Base-by-base conservation (phyloP, 306 rosid genomes). In the Ormosia semicastrata region DNA sequence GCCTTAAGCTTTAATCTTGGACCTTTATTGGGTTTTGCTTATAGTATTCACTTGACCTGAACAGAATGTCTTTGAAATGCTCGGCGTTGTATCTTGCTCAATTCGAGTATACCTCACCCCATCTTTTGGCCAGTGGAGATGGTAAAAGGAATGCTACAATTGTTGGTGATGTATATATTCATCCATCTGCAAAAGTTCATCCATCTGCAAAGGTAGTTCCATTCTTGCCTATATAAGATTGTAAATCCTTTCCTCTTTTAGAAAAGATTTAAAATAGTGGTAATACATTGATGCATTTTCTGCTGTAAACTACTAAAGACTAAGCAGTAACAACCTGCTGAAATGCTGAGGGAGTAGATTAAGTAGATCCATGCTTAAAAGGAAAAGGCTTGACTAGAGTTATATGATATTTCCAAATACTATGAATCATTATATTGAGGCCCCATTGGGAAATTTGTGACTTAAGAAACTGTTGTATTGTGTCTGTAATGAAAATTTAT, bases 171-270 rank as follows among this genome's bases (percentile, higher is more conserved):
- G 99, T 89, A 24, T 95, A 87, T 80, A 71, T 95, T 80, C 99
- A 95, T 85, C 98, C 98, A 52, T 95, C 99, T 11, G 99, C 98
- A 3, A 95, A 93, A 93, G 90, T 95, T 60, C 97, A 95, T 81
- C 99, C 97, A 71, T 92, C 90, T 36, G 97, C 99, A 11, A 93
- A 95, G 96, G 99, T 95, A 84, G 44, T 77, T 71, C 78, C 63
- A 33, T 72, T 77, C 18, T 77, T 69, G 2, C 40, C 15, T 12
- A 9, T 49, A 33, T 71, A 78, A 83, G 62, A 81, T 37, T 49
- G 15, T 69, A 58, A 71, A 72, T 10, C 57, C 66, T 75, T 75
- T 41, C 52, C 47, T 29, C 24, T 37, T 68, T 32, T 13, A 54
- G 15, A 11, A 18, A 41, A 72, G 50, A 54, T 30, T 5, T 36